Evolutionary conservation across 352 stramenopile genomes (phyloP), one percentile per base, ranked within the genome.

Genomic region (Aphanomyces invadans): DNA sequence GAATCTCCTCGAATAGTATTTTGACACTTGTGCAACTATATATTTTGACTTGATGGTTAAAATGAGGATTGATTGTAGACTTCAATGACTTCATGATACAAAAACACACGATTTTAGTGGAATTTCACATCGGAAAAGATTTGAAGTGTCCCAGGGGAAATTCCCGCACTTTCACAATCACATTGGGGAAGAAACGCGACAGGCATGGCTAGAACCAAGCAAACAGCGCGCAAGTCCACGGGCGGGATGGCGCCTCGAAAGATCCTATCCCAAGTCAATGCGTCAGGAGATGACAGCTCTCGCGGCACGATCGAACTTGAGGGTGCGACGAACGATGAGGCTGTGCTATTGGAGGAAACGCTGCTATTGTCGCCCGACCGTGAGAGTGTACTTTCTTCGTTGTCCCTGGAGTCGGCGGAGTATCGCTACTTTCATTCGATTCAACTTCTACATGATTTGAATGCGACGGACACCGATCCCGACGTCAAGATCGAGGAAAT

Each of bases 141-240:
- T n/a, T n/a, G n/a, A n/a, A n/a, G n/a, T n/a, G n/a, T n/a, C n/a
- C n/a, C n/a, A n/a, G n/a, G n/a, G n/a, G n/a, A n/a, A n/a, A n/a
- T n/a, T n/a, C n/a, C n/a, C n/a, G n/a, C n/a, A n/a, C n/a, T n/a
- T n/a, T n/a, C n/a, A n/a, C n/a, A n/a, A n/a, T n/a, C n/a, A n/a
- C n/a, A n/a, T n/a, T n/a, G 36, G 15, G 36, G 36, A 42, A 42
- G 15, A 15, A 15, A 42, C 36, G 15, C 7, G 7, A 42, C 7
- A 11, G n/a, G 1, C 49, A 70, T 70, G 65, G 65, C 65, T 7
- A 53, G 65, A 15, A 70, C 65, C 10, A 67, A 70, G 53, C 65
- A 70, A 59, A 70, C 65, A 4, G 65, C 65, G 38, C 53, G 65
- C 23, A 70, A 70, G 61, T 63, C 42, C 57, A 70, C 65, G 4